Base-by-base conservation (phyloP, 768 basidiomycete species). In the Phaeotremella skinneri region DNA sequence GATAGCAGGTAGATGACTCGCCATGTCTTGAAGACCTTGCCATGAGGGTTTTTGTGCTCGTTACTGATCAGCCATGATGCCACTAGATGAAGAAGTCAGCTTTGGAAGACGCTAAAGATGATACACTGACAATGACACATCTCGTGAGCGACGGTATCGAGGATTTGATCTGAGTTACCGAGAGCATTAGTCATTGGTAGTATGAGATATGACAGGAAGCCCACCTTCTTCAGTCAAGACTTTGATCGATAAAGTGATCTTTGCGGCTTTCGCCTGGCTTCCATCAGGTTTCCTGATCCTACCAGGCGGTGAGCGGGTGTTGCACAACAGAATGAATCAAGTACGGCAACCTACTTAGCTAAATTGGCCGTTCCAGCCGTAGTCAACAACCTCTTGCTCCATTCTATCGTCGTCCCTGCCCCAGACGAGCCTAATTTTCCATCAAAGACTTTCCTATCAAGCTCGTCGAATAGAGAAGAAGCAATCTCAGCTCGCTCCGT, bases 131-230 rank as follows among this genome's bases (percentile, higher is more conserved):
- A 76, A 78, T 92, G 91, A 67, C 90, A 92, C 90, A 92, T 91
- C 74, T 93, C 91, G 66, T 93, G 91, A 29, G 88, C 85, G 13
- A 93, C 78, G 0, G 90, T 92, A 68, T 87, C 86, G 32, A 86
- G 81, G 49, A 92, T 87, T 37, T 89, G 84, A 54, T 89, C 90
- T 91, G 58, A 41, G 11, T 53, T 7, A 17, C 20, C 37, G 16
- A 17, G 16, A 41, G n/a, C 11, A 25, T 9, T 23, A 49, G 30
- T 17, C 17, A 29, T 23, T 50, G 32, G 14, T 23, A 3, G 16
- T 39, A 29, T 26, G n/a, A 31, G 14, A 16, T 51, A 50, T 32
- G 27, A 7, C 25, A 27, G 6, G 16, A 6, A 29, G 59, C 80
- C 57, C 56, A 89, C 90, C 88, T 64, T 88, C 83, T 50, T 82